Conservation (phyloP, 352 stramenopile species). For the Phytopythium sindhum region DNA sequence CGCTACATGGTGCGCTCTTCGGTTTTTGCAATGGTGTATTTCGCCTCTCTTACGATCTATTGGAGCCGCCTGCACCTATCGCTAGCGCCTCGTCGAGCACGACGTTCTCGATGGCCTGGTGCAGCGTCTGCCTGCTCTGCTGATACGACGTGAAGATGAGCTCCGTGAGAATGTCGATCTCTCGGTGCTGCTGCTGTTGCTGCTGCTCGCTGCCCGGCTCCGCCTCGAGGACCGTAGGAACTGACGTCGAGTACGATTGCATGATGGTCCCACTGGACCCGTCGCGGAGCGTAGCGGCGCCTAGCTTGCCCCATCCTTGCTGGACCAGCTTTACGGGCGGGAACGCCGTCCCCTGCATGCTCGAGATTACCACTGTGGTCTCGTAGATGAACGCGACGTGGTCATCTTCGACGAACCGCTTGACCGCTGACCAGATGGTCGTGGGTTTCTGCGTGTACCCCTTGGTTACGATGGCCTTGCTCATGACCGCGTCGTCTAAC, state of each 20-base stretch:
- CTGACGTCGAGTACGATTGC: constrained; percentile 25
- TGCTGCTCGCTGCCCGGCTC: constrained; percentile 8
- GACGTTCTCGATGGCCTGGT: constrained; percentile 30
- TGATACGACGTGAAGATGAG: constrained; percentile 27
- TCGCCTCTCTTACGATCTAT: neutral
- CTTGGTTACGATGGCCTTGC: constrained; percentile 12
- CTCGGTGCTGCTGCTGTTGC: constrained; percentile 16
- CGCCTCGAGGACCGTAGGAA: constrained; percentile 17
- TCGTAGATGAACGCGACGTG: constrained; percentile 18
- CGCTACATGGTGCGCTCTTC: neutral
- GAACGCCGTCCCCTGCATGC: neutral
- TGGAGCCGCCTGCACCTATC: neutral
- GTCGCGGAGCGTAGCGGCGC: constrained; percentile 16
- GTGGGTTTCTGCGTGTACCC: constrained; percentile 9
- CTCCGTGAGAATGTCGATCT: constrained; percentile 28
- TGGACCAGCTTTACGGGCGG: constrained; percentile 19
- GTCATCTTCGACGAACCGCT: constrained; percentile 17
- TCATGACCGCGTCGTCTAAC: constrained; percentile 15
- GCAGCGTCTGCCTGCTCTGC: constrained; percentile 25
- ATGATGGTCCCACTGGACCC: constrained; percentile 17
- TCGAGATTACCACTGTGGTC: constrained; percentile 10
- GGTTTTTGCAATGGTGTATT: too few relatives aligned
- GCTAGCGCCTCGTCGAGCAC: constrained; percentile 31
- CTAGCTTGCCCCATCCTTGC: constrained; percentile 18
- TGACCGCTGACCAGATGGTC: constrained; percentile 18